Evolutionary conservation across 305 asterid species (phyloP).

Genomic region (Fraxinus xanthoxyloides): DNA sequence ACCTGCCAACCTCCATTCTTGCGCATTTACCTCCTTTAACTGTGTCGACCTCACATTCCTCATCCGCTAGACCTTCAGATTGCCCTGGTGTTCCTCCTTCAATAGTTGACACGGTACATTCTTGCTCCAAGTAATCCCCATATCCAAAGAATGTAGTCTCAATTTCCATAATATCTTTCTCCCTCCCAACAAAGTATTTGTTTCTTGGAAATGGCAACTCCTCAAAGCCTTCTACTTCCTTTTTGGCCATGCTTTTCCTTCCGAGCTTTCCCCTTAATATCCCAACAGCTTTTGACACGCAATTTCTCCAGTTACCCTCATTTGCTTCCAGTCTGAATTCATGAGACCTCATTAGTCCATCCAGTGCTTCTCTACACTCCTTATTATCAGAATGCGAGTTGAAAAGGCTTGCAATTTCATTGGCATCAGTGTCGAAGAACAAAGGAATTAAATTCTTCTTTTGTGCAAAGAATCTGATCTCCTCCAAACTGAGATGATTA

Average conservation of each 20-base stretch:
- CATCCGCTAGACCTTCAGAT: constrained; percentile 67
- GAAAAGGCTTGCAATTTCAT: constrained; percentile 30
- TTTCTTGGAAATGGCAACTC: constrained; percentile 75
- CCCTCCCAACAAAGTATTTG: constrained; percentile 67
- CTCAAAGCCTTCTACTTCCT: constrained; percentile 45
- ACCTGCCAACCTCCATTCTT: constrained; percentile 62
- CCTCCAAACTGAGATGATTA: constrained; percentile 62
- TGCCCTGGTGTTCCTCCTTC: constrained; percentile 43
- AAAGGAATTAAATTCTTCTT: constrained; percentile 76
- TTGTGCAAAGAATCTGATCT: constrained; percentile 79
- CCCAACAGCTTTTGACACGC: constrained; percentile 58
- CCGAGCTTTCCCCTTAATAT: constrained; percentile 70
- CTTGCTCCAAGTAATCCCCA: constrained; percentile 59
- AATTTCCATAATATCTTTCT: constrained; percentile 61
- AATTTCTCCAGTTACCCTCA: constrained; percentile 74
- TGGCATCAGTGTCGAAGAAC: constrained; percentile 35
- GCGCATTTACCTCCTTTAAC: constrained; percentile 42
- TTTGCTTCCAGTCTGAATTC: constrained; percentile 62
- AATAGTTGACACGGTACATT: constrained; percentile 22
- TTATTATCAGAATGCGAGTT: constrained; percentile 44
- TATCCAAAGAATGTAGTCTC: constrained; percentile 67
- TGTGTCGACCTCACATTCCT: constrained; percentile 47
- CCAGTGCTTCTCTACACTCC: constrained; percentile 71
- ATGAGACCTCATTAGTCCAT: constrained; percentile 56
- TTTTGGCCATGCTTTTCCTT: constrained; percentile 63